Conservation (phyloP, 768 basidiomycete species). For the Filobasidium wieringae region DNA sequence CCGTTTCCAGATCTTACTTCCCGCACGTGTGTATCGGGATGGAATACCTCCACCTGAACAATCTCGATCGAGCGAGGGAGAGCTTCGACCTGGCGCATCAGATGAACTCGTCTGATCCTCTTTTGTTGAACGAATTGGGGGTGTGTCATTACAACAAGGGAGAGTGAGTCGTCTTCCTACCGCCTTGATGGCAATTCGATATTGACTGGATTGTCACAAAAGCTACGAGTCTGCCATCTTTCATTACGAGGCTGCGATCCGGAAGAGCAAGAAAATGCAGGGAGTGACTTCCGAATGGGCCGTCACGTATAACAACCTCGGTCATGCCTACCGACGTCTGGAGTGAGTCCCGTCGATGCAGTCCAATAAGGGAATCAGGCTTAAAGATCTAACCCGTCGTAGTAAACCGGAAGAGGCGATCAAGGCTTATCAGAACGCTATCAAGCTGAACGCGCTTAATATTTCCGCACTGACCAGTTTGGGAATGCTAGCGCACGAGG, state of each 20-base stretch:
- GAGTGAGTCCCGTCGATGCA: conserved; percentile 45
- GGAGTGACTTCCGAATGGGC: conserved; percentile 75
- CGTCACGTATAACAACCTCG: conserved; percentile 82
- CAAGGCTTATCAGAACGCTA: conserved; percentile 59
- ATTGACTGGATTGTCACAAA: too few relatives aligned
- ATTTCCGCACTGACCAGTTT: conserved; percentile 71
- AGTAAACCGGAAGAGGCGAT: conserved; percentile 54
- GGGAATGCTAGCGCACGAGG: conserved; percentile 74
- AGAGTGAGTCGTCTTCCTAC: conserved; percentile 46
- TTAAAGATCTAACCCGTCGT: not conserved
- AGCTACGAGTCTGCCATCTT: conserved; percentile 63
- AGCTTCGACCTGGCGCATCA: conserved; percentile 65
- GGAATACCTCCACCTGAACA: conserved; percentile 88
- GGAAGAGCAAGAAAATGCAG: conserved; percentile 73
- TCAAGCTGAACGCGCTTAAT: conserved; percentile 77
- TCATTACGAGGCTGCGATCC: conserved; percentile 62
- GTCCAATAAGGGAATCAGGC: too few relatives aligned
- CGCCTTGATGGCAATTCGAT: too few relatives aligned
- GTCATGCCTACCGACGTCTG: conserved; percentile 72
- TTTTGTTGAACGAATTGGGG: conserved; percentile 82
- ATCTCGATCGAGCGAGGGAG: conserved; percentile 70
- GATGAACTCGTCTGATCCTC: conserved; percentile 77
- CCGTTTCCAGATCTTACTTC: conserved; percentile 72
- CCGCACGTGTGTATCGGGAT: conserved; percentile 93
- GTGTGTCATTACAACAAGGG: conserved; percentile 82